A percentile compares a stretch with the other conserved stretches of the same genome.
These are phyloP conservation scores for Tetrahymena thermophila DNA, from an alignment of 73 alveolate genomes.

Conservation along the genomic window DNA sequence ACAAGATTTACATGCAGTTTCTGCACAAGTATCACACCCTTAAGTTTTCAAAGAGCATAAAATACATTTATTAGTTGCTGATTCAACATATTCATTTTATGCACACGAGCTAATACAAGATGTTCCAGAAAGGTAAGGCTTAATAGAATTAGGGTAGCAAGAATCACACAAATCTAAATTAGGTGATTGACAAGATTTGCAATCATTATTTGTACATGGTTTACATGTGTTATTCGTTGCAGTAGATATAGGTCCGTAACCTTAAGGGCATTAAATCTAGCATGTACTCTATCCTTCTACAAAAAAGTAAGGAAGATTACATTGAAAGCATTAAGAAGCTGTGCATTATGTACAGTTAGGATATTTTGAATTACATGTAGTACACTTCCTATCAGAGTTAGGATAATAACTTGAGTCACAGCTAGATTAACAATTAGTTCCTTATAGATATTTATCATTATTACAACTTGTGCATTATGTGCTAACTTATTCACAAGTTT, in stretches of 20 bases:
- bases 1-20: background rate
- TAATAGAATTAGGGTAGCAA: background rate
- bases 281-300: background rate
- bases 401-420: background rate
- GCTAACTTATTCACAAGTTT: background rate
- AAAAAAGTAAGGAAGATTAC: background rate
- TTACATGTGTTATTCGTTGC: background rate
- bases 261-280: background rate
- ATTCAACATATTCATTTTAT: background rate
- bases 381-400: background rate
- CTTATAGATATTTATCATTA: background rate
- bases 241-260: background rate
- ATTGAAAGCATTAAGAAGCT: background rate
- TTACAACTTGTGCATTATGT: background rate
- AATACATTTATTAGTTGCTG: background rate
- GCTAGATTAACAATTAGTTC: background rate
- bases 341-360: background rate
- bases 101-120: background rate
- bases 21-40: background rate
- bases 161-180: background rate
- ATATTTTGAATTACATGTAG: background rate
- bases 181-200: background rate
- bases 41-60: background rate
- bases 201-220: background rate
- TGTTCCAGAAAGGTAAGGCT: background rate